Base-by-base conservation (phyloP, 2,329 filamentous ascomycete genomes). In the Colletotrichum sp. region DNA sequence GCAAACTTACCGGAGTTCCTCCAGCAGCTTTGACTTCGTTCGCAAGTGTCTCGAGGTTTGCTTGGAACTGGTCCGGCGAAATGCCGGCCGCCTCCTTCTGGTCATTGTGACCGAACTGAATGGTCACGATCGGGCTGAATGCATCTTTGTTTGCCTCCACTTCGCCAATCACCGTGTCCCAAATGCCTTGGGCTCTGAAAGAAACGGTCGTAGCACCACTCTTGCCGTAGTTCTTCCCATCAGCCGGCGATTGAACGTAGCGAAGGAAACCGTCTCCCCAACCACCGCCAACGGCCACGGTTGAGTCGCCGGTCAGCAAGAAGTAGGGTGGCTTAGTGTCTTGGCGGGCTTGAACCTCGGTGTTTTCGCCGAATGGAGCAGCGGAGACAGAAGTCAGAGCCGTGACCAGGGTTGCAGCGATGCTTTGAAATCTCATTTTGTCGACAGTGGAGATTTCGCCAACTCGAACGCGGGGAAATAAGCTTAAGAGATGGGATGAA, bases 61-160 rank as follows among this genome's bases (percentile, higher is more conserved):
- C 81, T 70, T 88, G 85, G 81, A 88, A 93, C 74, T 88, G 79
- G 0, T 84, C 81, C 6, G 90, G 79, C 0, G 85, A 84, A 60
- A 93, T 85, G 61, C 86, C 86, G 2, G 84, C 86, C 0, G 82
- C 84, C 1, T 84, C 73, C 78, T 92, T 92, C 78, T 89, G 91
- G 80, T 93, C 92, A 75, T 93, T 93, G 80, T 93, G 91, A 8
- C 91, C 91, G 75, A 93, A 93, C 85, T 92, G 78, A 4, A 78
- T 80, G 3, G 83, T 84, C 13, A 84, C 81, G 24, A 76, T 66
- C 15, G 74, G 74, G 58, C 65, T 61, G 67, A 81, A 80, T 8
- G 80, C 79, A 0, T 78, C 78, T 18, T 82, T 85, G 66, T 87
- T 82, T 1, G 83, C 82, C 32, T 81, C 79, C 0, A 91, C 83